Base-by-base conservation (phyloP, 2,329 filamentous ascomycete species). In the Talaromyces sp. region DNA sequence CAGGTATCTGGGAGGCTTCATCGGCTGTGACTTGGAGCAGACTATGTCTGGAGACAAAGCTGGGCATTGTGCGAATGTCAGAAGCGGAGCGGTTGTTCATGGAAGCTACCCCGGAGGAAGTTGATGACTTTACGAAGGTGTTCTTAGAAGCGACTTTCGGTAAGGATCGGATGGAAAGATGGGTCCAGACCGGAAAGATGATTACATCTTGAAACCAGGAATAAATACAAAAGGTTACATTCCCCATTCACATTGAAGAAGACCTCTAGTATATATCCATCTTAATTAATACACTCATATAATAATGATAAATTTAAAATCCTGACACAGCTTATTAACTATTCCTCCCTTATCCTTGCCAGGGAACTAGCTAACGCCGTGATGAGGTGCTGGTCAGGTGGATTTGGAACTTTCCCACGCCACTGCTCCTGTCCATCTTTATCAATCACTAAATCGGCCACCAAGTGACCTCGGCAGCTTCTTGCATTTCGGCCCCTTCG, bases 351-450 rank as follows among this genome's bases (percentile, higher is more conserved):
- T 24, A 45, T 24, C 22, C n/a, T 43, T 14, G 11, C 56, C 14
- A 59, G 8, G 5, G 56, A 22, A 47, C 5, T 45, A n/a, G 56
- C 39, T 24, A 59, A 27, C 13, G 14, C 56, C 16, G 56, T 14
- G 14, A 45, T 59, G 13, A 31, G 45, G 52, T 61, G 59, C 45
- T 61, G 31, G 14, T 61, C 43, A 10, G 59, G 59, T 4, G 59
- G 59, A 49, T 61, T 61, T 14, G 59, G 59, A 27, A 61, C 59
- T 52, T 61, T 61, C 16, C 19, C 59, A 35, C 45, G 59, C 59
- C 59, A 61, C 27, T 61, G 31, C 43, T 61, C 45, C 31, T 61
- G 43, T 24, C 59, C 59, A 19, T 61, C 31, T 1, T 52, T 35
- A 13, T 61, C 52, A 4, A 61, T 37, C 13, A 61, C 45, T 14